Conservation (phyloP, 164 flowering plant genomes). For the Euptelea pleiosperma region DNA sequence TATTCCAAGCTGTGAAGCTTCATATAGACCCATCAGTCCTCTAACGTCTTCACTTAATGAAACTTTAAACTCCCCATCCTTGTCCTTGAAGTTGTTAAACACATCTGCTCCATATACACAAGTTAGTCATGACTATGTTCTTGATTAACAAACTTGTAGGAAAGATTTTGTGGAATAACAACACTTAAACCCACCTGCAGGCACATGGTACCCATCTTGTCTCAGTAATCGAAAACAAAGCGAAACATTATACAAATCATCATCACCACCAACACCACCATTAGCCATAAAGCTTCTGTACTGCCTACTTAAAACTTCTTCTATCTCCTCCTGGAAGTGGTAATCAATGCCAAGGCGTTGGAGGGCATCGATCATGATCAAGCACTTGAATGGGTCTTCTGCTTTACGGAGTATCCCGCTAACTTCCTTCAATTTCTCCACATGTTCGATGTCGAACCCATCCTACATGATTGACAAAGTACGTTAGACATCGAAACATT, state of each 20-base stretch:
- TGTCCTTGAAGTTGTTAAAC: slow-evolving; percentile 31
- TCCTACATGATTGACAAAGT: background rate
- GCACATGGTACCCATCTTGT: slow-evolving; percentile 18
- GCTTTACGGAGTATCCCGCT: background rate
- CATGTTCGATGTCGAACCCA: too few species aligned
- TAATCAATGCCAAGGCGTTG: slow-evolving; percentile 30
- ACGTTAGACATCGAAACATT: background rate
- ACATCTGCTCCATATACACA: slow-evolving; percentile 24
- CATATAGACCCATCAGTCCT: slow-evolving; percentile 34
- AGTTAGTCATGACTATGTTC: too few species aligned
- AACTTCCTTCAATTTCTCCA: background rate
- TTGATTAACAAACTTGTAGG: background rate
- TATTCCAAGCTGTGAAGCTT: slow-evolving; percentile 31
- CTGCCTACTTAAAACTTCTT: slow-evolving; percentile 5
- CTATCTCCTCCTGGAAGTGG: slow-evolving; percentile 33
- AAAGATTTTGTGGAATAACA: too few species aligned
- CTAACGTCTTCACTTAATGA: slow-evolving; percentile 13
- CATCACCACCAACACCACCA: background rate
- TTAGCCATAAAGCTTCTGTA: background rate
- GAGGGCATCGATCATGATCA: slow-evolving; percentile 26
- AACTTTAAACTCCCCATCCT: slow-evolving; percentile 25
- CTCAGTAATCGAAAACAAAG: slow-evolving; percentile 30
- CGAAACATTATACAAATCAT: slow-evolving; percentile 17
- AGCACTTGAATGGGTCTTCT: slow-evolving; percentile 6
- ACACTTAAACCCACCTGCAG: slow-evolving; percentile 13